A percentile compares a stretch with the other conserved stretches of the same genome.
Conservation (phyloP, 2,329 filamentous ascomycete species). For the Ophiostoma tasmaniense region DNA sequence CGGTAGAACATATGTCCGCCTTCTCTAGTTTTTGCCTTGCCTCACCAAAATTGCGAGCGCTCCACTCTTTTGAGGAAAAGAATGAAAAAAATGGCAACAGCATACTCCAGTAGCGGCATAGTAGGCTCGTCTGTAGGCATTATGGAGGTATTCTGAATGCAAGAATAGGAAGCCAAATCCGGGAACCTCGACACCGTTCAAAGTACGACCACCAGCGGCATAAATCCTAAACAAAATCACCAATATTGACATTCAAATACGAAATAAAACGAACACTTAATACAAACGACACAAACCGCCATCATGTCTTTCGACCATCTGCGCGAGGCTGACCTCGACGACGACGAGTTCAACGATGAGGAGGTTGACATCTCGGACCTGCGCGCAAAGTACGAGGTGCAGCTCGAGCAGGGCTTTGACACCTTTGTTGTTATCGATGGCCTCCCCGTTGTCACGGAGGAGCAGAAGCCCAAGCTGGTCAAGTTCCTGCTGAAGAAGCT, state of each 20-base stretch:
- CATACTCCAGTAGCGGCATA: background rate
- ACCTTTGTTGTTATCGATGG: slow-evolving; percentile 95
- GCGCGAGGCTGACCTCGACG: slow-evolving; percentile 79
- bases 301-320: slow-evolving; percentile 93
- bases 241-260: background rate
- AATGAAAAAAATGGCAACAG: background rate
- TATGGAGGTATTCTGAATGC: background rate
- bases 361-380: slow-evolving; percentile 95
- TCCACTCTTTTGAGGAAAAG: slow-evolving; percentile 1
- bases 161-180: slow-evolving; percentile 7
- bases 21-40: slow-evolving; percentile 1
- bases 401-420: slow-evolving; percentile 91
- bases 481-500: slow-evolving; percentile 96
- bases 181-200: background rate
- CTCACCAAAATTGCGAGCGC: background rate
- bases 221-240: background rate
- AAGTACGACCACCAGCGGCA: no score
- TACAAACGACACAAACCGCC: slow-evolving; percentile 20
- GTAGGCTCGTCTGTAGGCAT: background rate
- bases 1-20: background rate
- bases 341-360: slow-evolving; percentile 80
- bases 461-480: slow-evolving; percentile 85
- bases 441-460: slow-evolving; percentile 78
- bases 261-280: background rate
- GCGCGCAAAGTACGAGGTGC: slow-evolving; percentile 88